Percentiles rank a stretch among this genome's conserved stretches.
These are phyloP conservation scores for Cinnamomum chago DNA, from an alignment of 164 flowering plant species.

Conservation along the genomic window DNA sequence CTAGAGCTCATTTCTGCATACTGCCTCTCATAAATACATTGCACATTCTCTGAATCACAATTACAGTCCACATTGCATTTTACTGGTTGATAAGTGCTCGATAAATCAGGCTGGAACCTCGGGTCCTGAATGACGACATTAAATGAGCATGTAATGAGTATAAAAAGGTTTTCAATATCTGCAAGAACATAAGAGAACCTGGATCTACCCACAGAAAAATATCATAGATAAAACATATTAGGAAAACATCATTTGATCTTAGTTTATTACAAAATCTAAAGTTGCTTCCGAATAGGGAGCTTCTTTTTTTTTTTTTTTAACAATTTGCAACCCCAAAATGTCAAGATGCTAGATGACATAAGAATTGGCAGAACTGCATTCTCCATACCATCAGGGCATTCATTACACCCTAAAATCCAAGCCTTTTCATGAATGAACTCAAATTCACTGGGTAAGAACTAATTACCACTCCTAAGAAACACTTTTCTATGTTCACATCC, in stretches of 20 bases:
- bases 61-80: conserved; percentile 79
- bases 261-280: no score
- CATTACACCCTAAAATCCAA: neutral
- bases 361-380: neutral
- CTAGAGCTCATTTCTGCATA: conserved; percentile 98
- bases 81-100: conserved; percentile 74
- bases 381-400: neutral
- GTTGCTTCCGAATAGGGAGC: no score
- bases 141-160: neutral
- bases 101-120: conserved; percentile 78
- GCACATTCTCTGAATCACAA: conserved; percentile 63
- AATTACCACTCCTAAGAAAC: neutral
- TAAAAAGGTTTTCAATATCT: neutral
- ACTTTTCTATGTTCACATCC: neutral
- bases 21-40: conserved; percentile 83
- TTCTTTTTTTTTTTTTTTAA: no score
- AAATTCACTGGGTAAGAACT: neutral
- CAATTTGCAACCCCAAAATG: neutral
- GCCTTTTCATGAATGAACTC: neutral
- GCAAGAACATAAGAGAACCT: neutral
- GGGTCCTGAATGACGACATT: conserved; percentile 60
- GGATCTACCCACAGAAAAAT: neutral
- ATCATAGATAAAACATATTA: neutral
- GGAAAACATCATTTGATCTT: neutral
- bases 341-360: neutral